Base-by-base conservation (phyloP, 2,329 filamentous ascomycete genomes). In the Penicillium sp. region DNA sequence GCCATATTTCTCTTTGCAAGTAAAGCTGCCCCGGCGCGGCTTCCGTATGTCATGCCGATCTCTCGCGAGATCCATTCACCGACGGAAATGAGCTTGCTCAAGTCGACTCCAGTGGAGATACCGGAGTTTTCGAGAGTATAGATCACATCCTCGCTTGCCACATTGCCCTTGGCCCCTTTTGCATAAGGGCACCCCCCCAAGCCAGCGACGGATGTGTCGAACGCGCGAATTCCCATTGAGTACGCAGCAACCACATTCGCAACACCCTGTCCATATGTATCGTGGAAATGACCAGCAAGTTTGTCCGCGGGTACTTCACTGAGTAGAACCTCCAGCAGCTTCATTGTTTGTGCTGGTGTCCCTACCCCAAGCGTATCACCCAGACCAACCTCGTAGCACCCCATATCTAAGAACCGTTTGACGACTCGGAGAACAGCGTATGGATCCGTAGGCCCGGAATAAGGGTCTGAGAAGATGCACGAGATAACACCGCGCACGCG, bases 321-420 rank as follows among this genome's bases (percentile, higher is more conserved):
- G 1, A 68, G 52, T 5, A 78, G 66, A 41, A 72, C 70, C 5
- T 57, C 49, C 13, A 78, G 46, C 3, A 79, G 63, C 6, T 55
- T 60, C 22, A 61, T 65, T 1, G 74, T 71, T 22, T 71, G 65
- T n/a, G 56, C 64, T 46, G 70, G 68, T 48, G 90, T 96, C 31
- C 92, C 93, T 84, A 95, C 93, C 21, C 93, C 93, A 0, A 92
- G 93, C 0, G 93, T 97, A 69, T 96, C 93, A 7, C 91, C 92
- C 0, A 96, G 84, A 2, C 90, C 90, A 64, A 97, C 92, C 79
- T 96, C 91, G 70, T 96, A 90, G 19, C 91, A 93, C 19, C 93
- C 93, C 80, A 93, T 90, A 68, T 93, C 90, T 1, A 96, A 80
- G 48, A 96, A 76, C 68, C 80, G 86, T 58, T 80, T 78, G 69